Conservation (phyloP, 106 monocot genomes). For the Apostasia ramifera region DNA sequence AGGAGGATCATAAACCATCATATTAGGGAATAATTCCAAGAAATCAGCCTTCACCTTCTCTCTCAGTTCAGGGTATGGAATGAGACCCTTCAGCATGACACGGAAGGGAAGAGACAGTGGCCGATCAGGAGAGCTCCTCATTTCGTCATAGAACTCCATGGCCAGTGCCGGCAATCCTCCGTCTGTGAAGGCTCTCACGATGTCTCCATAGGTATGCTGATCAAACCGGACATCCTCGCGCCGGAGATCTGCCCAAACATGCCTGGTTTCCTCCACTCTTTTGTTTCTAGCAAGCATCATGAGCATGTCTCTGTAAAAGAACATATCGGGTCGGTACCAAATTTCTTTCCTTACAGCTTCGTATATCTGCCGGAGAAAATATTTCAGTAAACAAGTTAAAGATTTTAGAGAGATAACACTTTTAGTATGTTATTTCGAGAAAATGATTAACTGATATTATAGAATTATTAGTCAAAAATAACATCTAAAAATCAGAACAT, state of each 20-base stretch:
- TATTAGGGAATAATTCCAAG: constrained; percentile 75
- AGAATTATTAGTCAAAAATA: too few relatives aligned
- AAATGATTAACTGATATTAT: too few relatives aligned
- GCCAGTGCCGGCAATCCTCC: constrained; percentile 57
- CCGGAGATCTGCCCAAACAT: constrained; percentile 71
- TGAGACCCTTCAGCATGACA: constrained; percentile 85
- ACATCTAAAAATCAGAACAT: too few relatives aligned
- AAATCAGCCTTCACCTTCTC: constrained; percentile 82
- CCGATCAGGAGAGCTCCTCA: constrained; percentile 75
- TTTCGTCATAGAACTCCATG: constrained; percentile 91
- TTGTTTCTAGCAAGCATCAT: constrained; percentile 91
- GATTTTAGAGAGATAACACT: too few relatives aligned
- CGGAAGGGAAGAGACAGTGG: constrained; percentile 85
- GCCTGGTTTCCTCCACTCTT: constrained; percentile 40
- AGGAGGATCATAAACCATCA: constrained; percentile 78
- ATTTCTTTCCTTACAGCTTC: constrained; percentile 78
- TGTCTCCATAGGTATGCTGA: constrained; percentile 92
- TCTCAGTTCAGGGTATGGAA: constrained; percentile 74
- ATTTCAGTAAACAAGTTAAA: not conserved
- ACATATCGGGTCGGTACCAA: constrained; percentile 99
- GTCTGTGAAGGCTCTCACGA: constrained; percentile 78
- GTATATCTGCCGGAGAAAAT: constrained; percentile 56
- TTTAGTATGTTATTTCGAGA: too few relatives aligned
- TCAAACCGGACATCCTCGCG: constrained; percentile 74
- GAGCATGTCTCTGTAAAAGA: constrained; percentile 93